A percentile compares a stretch with the other conserved stretches of the same genome.
These are phyloP conservation scores for Arctostaphylos glauca DNA, from an alignment of 148 eudicot genomes.

Conservation along the genomic window DNA sequence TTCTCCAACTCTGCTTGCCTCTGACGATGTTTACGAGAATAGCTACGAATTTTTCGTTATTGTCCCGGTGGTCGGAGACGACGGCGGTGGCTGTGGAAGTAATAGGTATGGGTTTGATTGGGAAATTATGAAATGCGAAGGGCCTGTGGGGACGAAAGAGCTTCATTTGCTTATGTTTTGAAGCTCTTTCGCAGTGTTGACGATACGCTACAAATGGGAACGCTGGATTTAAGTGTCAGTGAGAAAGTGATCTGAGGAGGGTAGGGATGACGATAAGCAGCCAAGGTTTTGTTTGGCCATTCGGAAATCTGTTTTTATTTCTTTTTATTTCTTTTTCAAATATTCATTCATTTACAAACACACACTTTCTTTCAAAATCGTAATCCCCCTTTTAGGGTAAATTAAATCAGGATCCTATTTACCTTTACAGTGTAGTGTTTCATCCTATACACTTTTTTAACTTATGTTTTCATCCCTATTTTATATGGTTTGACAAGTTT, in stretches of 20 bases:
- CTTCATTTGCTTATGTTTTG: slow-evolving; percentile 10
- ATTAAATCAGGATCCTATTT: too few species aligned
- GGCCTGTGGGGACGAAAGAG: slow-evolving; percentile 19
- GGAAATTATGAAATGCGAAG: slow-evolving; percentile 9
- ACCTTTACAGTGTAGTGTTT: too few species aligned
- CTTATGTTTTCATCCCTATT: too few species aligned
- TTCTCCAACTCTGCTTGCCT: slow-evolving; percentile 40
- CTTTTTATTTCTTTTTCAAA: too few species aligned
- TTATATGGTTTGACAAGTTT: too few species aligned
- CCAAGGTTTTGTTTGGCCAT: neutral
- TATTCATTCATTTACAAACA: too few species aligned
- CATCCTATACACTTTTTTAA: too few species aligned
- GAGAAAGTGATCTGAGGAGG: neutral
- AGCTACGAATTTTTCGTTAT: slow-evolving; percentile 42
- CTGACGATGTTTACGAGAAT: slow-evolving; percentile 35
- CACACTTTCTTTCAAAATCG: too few species aligned
- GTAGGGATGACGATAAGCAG: neutral
- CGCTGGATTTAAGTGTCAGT: neutral
- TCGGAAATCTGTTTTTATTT: too few species aligned
- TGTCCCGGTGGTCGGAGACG: slow-evolving; percentile 18
- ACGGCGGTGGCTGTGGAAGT: slow-evolving; percentile 13
- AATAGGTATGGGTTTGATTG: slow-evolving; percentile 13
- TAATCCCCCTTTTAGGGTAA: too few species aligned
- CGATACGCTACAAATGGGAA: neutral
- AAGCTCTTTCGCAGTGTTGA: neutral